Evolutionary conservation across 164 flowering plant genomes (phyloP).

Genomic region (Umbellularia californica): DNA sequence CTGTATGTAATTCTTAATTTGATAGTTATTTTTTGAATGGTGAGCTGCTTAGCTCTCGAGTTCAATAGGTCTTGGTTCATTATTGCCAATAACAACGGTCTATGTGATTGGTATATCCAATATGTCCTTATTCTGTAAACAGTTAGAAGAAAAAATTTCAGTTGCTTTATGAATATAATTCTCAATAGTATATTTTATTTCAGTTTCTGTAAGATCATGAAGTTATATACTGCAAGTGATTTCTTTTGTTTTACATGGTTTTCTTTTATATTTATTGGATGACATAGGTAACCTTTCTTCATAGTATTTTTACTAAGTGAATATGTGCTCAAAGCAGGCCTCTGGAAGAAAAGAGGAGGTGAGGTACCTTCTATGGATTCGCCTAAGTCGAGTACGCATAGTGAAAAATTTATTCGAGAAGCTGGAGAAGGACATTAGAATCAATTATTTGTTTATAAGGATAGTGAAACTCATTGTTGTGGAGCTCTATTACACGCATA

Average conservation of each 20-base stretch:
- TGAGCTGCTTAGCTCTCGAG: not conserved
- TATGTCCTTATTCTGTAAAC: too few species aligned
- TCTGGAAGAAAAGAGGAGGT: slow-evolving; percentile 50
- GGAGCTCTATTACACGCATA: slow-evolving; percentile 76
- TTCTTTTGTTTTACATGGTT: not conserved
- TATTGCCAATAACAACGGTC: too few species aligned
- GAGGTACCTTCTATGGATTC: slow-evolving; percentile 63
- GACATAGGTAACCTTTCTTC: not conserved
- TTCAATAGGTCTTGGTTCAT: too few species aligned
- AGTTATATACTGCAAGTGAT: not conserved
- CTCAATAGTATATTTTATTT: too few species aligned
- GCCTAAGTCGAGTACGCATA: slow-evolving; percentile 51
- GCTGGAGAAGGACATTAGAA: slow-evolving; percentile 68
- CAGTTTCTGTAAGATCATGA: not conserved
- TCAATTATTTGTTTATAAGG: slow-evolving; percentile 63
- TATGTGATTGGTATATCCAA: too few species aligned
- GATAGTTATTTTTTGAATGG: not conserved
- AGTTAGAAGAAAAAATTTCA: too few species aligned
- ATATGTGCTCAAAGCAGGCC: slow-evolving; percentile 28
- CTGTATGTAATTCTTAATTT: not conserved
- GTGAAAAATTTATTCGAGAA: slow-evolving; percentile 44
- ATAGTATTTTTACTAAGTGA: slow-evolving; percentile 4
- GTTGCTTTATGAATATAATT: too few species aligned
- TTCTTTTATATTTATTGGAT: not conserved
- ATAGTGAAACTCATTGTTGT: slow-evolving; percentile 69